phyloP scores from a whole-genome alignment of 805 yeast species.

The Kregervanrija pseudodelftensis region DNA sequence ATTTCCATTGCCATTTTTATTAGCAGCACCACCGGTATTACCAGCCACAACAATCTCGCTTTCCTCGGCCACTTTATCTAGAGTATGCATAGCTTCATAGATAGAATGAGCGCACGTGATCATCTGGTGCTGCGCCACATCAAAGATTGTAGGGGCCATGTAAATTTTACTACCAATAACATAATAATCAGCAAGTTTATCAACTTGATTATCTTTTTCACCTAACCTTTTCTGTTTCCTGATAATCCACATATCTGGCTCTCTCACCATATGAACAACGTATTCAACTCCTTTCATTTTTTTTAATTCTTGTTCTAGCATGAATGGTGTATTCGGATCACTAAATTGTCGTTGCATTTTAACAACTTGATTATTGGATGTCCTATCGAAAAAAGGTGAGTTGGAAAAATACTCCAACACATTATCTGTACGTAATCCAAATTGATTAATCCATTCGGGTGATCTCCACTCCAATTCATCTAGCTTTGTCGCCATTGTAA shows the following conservation, averaged over 20 bases:
- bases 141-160: slow-evolving; percentile 66
- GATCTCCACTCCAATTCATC: slow-evolving; percentile 96
- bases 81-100: too few species aligned
- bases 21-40: too few species aligned
- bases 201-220: slow-evolving; percentile 40
- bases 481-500: slow-evolving; percentile 31
- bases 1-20: too few species aligned
- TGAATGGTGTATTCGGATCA: slow-evolving; percentile 25
- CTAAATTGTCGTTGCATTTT: slow-evolving; percentile 93
- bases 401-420: slow-evolving; percentile 90
- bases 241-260: slow-evolving; percentile 90
- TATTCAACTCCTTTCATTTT: slow-evolving; percentile 87
- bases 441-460: slow-evolving; percentile 93
- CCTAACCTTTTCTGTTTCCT: slow-evolving; percentile 67
- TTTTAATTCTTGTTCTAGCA: slow-evolving; percentile 42
- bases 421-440: slow-evolving; percentile 81
- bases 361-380: slow-evolving; percentile 89
- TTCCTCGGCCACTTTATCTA: too few species aligned
- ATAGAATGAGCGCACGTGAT: too few species aligned
- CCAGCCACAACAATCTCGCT: too few species aligned
- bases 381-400: slow-evolving; percentile 91
- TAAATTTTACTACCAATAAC: slow-evolving; percentile 88
- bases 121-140: too few species aligned
- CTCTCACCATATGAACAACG: slow-evolving; percentile 63
- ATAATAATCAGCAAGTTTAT: slow-evolving; percentile 69